phyloP scores from a whole-genome alignment of 768 basidiomycete species.

The Tulasnella sp. region DNA sequence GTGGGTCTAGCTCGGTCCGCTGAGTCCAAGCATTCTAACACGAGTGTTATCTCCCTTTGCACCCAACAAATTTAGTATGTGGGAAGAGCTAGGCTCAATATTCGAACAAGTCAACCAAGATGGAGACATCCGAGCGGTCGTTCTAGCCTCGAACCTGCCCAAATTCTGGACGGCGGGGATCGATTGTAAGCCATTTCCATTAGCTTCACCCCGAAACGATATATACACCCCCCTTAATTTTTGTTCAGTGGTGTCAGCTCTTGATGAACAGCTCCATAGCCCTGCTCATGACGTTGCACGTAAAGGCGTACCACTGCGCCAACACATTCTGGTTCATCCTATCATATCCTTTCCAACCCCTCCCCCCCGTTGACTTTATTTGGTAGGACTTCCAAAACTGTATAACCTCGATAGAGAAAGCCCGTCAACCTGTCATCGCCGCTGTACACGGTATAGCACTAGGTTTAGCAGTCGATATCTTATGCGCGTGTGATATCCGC shows the following conservation, averaged over 20 bases:
- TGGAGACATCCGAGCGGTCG: constrained; percentile 53
- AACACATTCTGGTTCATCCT: constrained; percentile 31
- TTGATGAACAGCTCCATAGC: background rate
- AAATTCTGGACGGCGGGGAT: constrained; percentile 76
- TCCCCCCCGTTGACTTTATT: background rate
- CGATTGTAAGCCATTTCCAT: constrained; percentile 42
- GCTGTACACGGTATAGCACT: constrained; percentile 65
- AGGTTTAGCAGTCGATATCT: constrained; percentile 70
- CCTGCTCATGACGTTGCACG: constrained; percentile 38
- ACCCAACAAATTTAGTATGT: no score
- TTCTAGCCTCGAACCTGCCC: constrained; percentile 55
- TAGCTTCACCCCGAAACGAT: background rate
- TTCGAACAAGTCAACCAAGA: constrained; percentile 44
- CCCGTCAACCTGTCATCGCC: constrained; percentile 68
- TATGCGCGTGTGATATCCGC: constrained; percentile 65
- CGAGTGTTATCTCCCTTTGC: no score
- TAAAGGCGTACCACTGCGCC: constrained; percentile 36
- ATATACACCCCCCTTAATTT: no score
- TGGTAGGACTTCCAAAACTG: constrained; percentile 49
- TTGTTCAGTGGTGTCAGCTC: background rate
- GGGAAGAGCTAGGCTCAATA: constrained; percentile 51
- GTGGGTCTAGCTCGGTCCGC: no score
- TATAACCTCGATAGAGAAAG: constrained; percentile 54
- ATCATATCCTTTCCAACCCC: constrained; percentile 20
- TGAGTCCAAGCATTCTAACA: no score